Evolutionary conservation across 163 green algal genomes (phyloP).

Genomic region (Scenedesmus sp.): DNA sequence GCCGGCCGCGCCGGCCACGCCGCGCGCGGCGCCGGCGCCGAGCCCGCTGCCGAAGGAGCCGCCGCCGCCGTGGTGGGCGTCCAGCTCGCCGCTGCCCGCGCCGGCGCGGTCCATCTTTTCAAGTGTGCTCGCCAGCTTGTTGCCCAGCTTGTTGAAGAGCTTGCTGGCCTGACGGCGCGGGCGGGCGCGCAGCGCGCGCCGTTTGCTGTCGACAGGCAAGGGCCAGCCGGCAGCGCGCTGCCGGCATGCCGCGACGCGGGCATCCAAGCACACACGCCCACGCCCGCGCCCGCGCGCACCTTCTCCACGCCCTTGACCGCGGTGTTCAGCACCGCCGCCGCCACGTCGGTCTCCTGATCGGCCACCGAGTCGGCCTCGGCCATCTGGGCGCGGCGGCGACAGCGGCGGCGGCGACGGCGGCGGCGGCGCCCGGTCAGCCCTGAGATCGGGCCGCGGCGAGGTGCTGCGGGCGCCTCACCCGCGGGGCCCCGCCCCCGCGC

Average conservation of each 20-base stretch:
- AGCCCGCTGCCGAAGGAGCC: not conserved
- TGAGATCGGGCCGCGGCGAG: not conserved
- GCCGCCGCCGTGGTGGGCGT: not conserved
- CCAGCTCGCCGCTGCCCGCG: not conserved
- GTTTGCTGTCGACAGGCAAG: not conserved
- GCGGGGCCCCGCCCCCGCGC: not conserved
- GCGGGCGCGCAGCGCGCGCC: too few species aligned
- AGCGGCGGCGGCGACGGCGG: too few species aligned
- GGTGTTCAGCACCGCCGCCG: conserved; percentile 1
- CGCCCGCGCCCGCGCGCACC: too few species aligned
- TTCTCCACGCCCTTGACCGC: conserved; percentile 55
- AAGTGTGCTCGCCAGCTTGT: conserved; percentile 50
- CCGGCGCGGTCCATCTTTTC: not conserved
- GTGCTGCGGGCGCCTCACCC: not conserved
- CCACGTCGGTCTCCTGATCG: conserved; percentile 27
- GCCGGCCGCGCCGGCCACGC: not conserved
- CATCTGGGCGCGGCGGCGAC: not conserved
- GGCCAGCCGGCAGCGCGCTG: too few species aligned
- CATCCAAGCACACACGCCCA: too few species aligned
- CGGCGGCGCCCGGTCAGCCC: not conserved
- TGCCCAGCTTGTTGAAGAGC: conserved; percentile 59
- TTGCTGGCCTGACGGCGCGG: conserved; percentile 44
- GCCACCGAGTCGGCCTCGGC: conserved; percentile 7
- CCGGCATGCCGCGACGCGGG: too few species aligned
- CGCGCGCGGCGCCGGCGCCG: not conserved